Percentiles rank a stretch among this genome's conserved stretches.
These are phyloP conservation scores for Arthrobotrys musiformis DNA, from an alignment of 2,329 filamentous ascomycete genomes.

Conservation along the genomic window DNA sequence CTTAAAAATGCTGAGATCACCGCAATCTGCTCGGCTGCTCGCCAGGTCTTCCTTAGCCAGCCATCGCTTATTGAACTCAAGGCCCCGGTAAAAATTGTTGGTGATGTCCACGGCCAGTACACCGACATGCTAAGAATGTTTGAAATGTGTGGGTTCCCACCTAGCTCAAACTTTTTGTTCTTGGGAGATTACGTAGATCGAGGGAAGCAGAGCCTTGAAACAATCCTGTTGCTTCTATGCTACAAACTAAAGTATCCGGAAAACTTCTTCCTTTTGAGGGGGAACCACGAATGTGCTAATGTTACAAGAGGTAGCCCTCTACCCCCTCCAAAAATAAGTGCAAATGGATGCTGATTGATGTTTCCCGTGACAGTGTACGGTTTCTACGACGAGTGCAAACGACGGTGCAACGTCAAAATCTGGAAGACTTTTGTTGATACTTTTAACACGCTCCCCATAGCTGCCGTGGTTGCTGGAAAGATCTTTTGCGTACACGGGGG, in stretches of 20 bases:
- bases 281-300: conserved; percentile 97
- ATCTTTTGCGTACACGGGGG: conserved; percentile 98
- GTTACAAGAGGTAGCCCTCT: conserved; percentile 77
- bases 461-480: conserved; percentile 95
- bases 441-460: conserved; percentile 95
- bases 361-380: conserved; percentile 74
- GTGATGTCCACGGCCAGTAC: conserved; percentile 96
- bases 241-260: conserved; percentile 98
- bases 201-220: conserved; percentile 94
- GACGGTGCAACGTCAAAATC: conserved; percentile 93
- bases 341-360: neutral
- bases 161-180: conserved; percentile 90
- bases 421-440: conserved; percentile 99
- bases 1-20: conserved; percentile 97
- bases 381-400: conserved; percentile 98
- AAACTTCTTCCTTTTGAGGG: conserved; percentile 94
- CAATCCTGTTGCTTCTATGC: conserved; percentile 88
- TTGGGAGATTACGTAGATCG: conserved; percentile 96
- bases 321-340: neutral
- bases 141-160: conserved; percentile 97
- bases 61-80: conserved; percentile 91
- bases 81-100: conserved; percentile 96
- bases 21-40: conserved; percentile 87
- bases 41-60: conserved; percentile 89
- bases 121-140: conserved; percentile 96